phyloP scores from a whole-genome alignment of 1,284 basidiomycete species.

The Rhodotorula glutinis region DNA sequence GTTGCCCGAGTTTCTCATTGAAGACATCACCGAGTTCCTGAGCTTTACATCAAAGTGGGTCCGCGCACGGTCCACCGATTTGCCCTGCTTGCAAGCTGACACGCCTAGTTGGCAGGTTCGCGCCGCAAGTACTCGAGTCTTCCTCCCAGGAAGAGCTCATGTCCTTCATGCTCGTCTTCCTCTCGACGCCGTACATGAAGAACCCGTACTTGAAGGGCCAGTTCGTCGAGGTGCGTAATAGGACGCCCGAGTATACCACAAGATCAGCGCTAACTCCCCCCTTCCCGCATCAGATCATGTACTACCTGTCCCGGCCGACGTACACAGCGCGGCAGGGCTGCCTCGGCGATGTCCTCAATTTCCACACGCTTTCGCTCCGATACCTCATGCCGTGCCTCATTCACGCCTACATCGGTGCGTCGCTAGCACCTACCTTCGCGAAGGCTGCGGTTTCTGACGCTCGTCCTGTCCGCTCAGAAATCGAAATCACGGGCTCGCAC shows the following conservation, averaged over 20 bases:
- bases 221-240: conserved; percentile 85
- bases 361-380: conserved; percentile 76
- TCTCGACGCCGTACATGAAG: conserved; percentile 94
- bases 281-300: conserved; percentile 62
- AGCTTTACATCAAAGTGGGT: conserved; percentile 73
- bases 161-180: conserved; percentile 83
- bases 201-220: conserved; percentile 99
- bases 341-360: conserved; percentile 76
- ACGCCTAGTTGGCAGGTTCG: conserved; percentile 54
- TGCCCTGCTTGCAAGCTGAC: background rate
- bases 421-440: too few species aligned
- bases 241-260: too few species aligned
- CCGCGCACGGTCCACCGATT: conserved; percentile 41
- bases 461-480: conserved; percentile 60
- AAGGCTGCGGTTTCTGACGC: too few species aligned
- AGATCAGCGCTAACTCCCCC: background rate
- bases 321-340: conserved; percentile 66
- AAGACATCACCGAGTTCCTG: conserved; percentile 88
- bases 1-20: conserved; percentile 90
- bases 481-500: conserved; percentile 93
- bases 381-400: conserved; percentile 89
- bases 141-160: conserved; percentile 73
- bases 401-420: conserved; percentile 85
- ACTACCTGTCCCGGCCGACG: conserved; percentile 61
- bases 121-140: conserved; percentile 77